These are phyloP conservation scores for Dissoconium aciculare DNA, from an alignment of 2,329 filamentous ascomycete genomes.

Conservation along the genomic window DNA sequence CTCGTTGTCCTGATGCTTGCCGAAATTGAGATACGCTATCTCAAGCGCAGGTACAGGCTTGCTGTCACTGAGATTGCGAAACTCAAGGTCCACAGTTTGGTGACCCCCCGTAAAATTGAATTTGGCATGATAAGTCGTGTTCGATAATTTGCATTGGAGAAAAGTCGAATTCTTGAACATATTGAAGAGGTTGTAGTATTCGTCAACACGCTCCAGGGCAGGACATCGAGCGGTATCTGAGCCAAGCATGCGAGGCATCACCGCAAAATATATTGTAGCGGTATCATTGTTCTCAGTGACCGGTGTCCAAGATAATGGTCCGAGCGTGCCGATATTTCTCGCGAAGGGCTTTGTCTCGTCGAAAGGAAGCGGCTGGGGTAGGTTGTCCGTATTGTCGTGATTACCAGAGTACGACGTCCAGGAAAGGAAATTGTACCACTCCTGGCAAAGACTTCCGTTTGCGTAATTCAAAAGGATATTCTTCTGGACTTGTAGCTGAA, in stretches of 20 bases:
- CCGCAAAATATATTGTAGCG: constrained; percentile 3
- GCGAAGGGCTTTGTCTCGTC: background rate
- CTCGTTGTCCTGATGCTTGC: too few relatives aligned
- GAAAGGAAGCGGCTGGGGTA: constrained; percentile 3
- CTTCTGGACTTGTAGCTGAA: background rate
- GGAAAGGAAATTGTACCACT: background rate
- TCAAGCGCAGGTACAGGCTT: constrained; percentile 1
- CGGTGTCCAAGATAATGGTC: constrained; percentile 1
- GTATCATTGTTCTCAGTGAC: constrained; percentile 1
- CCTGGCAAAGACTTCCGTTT: background rate
- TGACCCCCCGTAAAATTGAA: constrained; percentile 2
- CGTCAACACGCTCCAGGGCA: too few relatives aligned
- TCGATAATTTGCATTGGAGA: constrained; percentile 2
- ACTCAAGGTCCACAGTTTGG: too few relatives aligned
- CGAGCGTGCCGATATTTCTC: constrained; percentile 3
- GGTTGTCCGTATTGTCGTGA: background rate
- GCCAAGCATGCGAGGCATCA: too few relatives aligned
- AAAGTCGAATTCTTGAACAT: too few relatives aligned
- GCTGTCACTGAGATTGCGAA: background rate
- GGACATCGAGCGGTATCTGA: too few relatives aligned
- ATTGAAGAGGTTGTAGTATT: too few relatives aligned
- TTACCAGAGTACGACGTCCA: constrained; percentile 1
- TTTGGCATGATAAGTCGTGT: constrained; percentile 1
- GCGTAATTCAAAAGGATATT: constrained; percentile 2
- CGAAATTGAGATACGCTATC: too few relatives aligned